Conservation (phyloP, 768 basidiomycete genomes). For the Pisolithus marmoratus region DNA sequence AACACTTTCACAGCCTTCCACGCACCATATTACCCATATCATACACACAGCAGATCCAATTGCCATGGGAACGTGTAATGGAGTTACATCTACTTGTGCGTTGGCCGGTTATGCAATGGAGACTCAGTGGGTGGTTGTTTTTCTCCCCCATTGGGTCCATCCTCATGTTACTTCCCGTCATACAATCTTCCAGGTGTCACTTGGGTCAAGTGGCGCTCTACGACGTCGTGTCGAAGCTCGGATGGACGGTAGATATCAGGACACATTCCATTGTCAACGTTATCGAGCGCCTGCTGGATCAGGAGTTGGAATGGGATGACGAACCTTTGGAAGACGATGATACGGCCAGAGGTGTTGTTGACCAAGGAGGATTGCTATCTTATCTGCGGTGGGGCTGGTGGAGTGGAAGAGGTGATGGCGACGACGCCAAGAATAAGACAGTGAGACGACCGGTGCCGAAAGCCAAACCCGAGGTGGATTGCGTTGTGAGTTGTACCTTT, state of each 20-base stretch:
- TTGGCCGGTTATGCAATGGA: conserved; percentile 86
- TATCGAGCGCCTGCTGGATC: conserved; percentile 59
- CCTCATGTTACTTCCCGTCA: not conserved
- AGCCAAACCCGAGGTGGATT: conserved; percentile 52
- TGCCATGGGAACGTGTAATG: conserved; percentile 78
- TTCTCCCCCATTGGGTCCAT: not conserved
- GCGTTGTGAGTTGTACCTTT: conserved; percentile 43
- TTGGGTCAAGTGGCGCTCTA: conserved; percentile 77
- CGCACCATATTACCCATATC: conserved; percentile 76
- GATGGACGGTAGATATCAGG: conserved; percentile 73
- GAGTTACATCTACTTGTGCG: conserved; percentile 70
- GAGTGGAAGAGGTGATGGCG: conserved; percentile 27
- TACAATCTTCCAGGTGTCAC: conserved; percentile 56
- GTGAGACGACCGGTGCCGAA: conserved; percentile 38
- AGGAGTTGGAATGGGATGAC: conserved; percentile 47
- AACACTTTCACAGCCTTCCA: conserved; percentile 46
- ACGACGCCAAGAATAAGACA: conserved; percentile 18
- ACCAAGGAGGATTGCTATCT: not conserved
- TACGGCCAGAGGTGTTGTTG: no score
- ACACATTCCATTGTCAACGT: conserved; percentile 68
- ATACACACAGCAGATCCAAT: conserved; percentile 95
- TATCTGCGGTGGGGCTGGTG: conserved; percentile 21
- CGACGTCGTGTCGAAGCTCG: conserved; percentile 77
- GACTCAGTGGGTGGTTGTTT: conserved; percentile 36
- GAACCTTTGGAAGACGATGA: conserved; percentile 11